Percentiles rank a stretch among this genome's conserved stretches.
These are phyloP conservation scores for Taphrina confusa DNA, from an alignment of 1,139 yeast genomes.

Conservation along the genomic window DNA sequence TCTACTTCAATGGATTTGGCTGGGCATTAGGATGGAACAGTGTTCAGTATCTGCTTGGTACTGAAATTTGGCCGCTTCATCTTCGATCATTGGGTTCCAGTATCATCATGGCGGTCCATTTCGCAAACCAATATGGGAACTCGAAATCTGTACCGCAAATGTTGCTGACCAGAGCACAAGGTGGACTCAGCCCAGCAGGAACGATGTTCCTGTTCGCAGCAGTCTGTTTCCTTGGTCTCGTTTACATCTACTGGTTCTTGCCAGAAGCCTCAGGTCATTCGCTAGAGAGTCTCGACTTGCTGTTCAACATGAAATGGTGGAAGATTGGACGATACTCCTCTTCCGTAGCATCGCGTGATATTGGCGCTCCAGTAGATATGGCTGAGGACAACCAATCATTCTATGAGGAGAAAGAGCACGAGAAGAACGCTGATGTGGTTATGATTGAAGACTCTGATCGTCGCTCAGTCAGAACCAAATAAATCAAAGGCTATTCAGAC, in stretches of 20 bases:
- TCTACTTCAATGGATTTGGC: constrained; percentile 58
- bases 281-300: constrained; percentile 22
- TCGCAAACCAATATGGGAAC: constrained; percentile 54
- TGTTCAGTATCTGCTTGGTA: constrained; percentile 55
- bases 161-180: constrained; percentile 21
- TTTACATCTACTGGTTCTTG: constrained; percentile 30
- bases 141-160: constrained; percentile 28
- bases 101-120: constrained; percentile 60
- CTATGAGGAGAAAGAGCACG: constrained; percentile 3
- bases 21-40: constrained; percentile 68
- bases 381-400: neutral
- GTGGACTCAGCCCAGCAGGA: constrained; percentile 28
- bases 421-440: neutral
- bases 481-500: no score
- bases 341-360: neutral
- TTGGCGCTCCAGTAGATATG: neutral
- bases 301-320: constrained; percentile 30
- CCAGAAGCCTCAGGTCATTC: constrained; percentile 32
- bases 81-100: constrained; percentile 59
- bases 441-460: constrained; percentile 3
- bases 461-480: constrained; percentile 2
- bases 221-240: constrained; percentile 30
- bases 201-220: constrained; percentile 26
- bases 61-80: constrained; percentile 58
- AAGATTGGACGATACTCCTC: constrained; percentile 17